Percentiles rank a stretch among this genome's conserved stretches.
These are phyloP conservation scores for Drosera spatulata DNA, from an alignment of 179 eudicot genomes.

Conservation along the genomic window DNA sequence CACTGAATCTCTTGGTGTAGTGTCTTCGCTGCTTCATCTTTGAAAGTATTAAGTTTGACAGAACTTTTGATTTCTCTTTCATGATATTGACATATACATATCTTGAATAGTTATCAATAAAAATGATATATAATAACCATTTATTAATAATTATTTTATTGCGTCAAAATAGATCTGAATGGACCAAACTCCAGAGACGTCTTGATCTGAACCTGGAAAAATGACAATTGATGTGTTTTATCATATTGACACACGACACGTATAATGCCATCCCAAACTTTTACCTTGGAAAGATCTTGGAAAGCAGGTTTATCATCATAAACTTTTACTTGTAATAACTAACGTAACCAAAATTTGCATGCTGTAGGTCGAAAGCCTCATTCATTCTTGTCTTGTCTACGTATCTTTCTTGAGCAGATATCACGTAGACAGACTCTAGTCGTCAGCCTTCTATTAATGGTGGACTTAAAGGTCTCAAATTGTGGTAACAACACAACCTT, in stretches of 20 bases:
- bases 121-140: neutral
- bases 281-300: neutral
- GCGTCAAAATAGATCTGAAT: neutral
- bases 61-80: neutral
- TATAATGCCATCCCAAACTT: neutral
- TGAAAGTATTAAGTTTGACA: neutral
- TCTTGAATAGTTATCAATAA: neutral
- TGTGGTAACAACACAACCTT: neutral
- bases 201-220: neutral
- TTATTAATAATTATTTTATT: neutral
- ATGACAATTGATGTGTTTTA: neutral
- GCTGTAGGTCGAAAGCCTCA: neutral
- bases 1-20: neutral
- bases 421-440: neutral
- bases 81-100: neutral
- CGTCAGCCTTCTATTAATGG: neutral
- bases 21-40: neutral
- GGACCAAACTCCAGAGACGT: neutral
- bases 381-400: neutral
- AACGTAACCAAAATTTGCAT: neutral
- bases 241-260: neutral
- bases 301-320: neutral
- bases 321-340: neutral
- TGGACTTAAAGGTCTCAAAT: no score
- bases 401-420: neutral